Evolutionary conservation across 2,329 filamentous ascomycete species (phyloP).

Genomic region (Xylaria sp.): DNA sequence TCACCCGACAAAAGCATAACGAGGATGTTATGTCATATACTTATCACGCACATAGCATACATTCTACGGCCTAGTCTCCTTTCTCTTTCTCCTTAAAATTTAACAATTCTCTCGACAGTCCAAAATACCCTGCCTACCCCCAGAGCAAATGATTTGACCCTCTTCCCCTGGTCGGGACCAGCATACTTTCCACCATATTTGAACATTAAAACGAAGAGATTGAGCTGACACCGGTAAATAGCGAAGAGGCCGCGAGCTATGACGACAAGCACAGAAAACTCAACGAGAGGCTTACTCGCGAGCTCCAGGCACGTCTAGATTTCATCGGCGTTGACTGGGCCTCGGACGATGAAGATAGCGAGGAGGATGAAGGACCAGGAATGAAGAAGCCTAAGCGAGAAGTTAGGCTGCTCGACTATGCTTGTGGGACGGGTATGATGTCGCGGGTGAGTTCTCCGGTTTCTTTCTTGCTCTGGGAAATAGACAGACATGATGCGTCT

Average conservation of each 20-base stretch:
- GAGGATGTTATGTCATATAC: too few species aligned
- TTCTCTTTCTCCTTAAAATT: neutral
- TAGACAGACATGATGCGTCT: neutral
- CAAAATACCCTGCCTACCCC: neutral
- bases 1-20: neutral
- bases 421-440: constrained; percentile 76
- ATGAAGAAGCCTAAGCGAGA: constrained; percentile 44
- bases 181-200: neutral
- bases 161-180: neutral
- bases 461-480: neutral
- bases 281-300: constrained; percentile 63
- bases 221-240: constrained; percentile 45
- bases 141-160: neutral
- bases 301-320: constrained; percentile 63
- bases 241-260: constrained; percentile 65
- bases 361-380: constrained; percentile 42
- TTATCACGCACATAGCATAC: neutral
- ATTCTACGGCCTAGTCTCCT: neutral
- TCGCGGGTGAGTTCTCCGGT: constrained; percentile 63
- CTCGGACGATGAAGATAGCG: constrained; percentile 51
- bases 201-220: too few species aligned
- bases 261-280: constrained; percentile 67
- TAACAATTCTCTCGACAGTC: neutral
- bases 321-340: constrained; percentile 72
- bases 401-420: constrained; percentile 76